Percentiles rank a stretch among this genome's conserved stretches.
These are phyloP conservation scores for Naematelia aurantialba DNA, from an alignment of 768 basidiomycete species.

Conservation along the genomic window DNA sequence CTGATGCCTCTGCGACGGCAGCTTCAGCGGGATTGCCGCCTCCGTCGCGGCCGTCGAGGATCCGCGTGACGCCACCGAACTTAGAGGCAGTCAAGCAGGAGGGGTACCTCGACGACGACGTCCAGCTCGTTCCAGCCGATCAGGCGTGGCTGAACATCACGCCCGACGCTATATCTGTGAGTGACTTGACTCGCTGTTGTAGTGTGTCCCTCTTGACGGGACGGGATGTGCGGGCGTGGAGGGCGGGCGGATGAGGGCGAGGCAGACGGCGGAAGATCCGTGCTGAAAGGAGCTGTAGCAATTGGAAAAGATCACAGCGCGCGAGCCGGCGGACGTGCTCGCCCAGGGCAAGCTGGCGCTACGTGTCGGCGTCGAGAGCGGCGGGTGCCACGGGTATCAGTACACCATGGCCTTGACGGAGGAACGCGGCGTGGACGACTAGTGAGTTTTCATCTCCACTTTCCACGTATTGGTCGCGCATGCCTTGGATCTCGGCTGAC, in stretches of 20 bases:
- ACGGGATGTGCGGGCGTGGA: too few species aligned
- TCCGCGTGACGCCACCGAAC: conserved; percentile 37
- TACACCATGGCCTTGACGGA: conserved; percentile 83
- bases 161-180: conserved; percentile 39
- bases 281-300: too few species aligned
- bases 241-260: too few species aligned
- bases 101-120: conserved; percentile 45
- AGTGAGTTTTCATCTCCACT: conserved; percentile 58
- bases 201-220: too few species aligned
- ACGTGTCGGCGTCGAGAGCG: conserved; percentile 80
- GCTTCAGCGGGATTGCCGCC: background rate
- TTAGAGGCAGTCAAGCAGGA: conserved; percentile 41
- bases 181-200: too few species aligned
- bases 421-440: conserved; percentile 67
- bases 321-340: conserved; percentile 58
- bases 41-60: background rate
- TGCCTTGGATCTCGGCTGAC: background rate
- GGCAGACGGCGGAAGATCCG: too few species aligned
- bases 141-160: conserved; percentile 41
- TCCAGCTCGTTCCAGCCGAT: conserved; percentile 29
- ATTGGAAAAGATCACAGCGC: conserved; percentile 66
- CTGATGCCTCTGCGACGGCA: too few species aligned
- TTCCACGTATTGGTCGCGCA: background rate
- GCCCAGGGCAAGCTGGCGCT: conserved; percentile 59
- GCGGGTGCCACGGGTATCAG: conserved; percentile 96